Percentiles rank a stretch among this genome's conserved stretches.
Conservation (phyloP, 331 rosid genomes). For the Pyracantha coccinea region DNA sequence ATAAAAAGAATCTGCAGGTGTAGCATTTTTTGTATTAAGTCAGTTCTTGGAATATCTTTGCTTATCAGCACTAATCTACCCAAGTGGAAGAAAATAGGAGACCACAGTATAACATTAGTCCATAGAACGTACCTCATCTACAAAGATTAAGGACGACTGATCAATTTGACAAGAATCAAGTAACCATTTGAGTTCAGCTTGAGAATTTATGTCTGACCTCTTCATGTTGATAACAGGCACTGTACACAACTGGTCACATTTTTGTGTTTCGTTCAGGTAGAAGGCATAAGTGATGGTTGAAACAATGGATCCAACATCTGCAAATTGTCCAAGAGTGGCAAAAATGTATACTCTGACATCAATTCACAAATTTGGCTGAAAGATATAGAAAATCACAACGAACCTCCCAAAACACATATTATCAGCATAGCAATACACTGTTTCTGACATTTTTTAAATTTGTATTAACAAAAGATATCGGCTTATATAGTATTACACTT, state of each 20-base stretch:
- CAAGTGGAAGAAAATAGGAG: background rate
- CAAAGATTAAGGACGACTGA: conserved; percentile 52
- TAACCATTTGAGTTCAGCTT: conserved; percentile 74
- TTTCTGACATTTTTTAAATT: background rate
- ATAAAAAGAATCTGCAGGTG: background rate
- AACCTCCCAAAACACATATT: background rate
- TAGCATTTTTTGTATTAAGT: too few relatives aligned
- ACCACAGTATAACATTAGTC: background rate
- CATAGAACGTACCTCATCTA: conserved; percentile 55
- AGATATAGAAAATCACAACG: background rate
- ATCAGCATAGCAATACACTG: background rate
- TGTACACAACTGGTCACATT: conserved; percentile 41
- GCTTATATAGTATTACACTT: background rate
- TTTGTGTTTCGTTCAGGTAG: conserved; percentile 49
- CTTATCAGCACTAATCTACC: background rate
- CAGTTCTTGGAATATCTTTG: background rate
- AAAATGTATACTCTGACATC: background rate
- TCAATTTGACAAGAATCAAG: conserved; percentile 78
- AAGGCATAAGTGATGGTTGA: conserved; percentile 73
- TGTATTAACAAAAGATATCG: background rate
- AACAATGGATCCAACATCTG: conserved; percentile 69
- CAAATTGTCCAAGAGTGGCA: conserved; percentile 7
- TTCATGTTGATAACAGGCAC: conserved; percentile 75
- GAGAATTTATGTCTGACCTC: conserved; percentile 53
- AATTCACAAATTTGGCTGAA: background rate